Evolutionary conservation across 2,329 filamentous ascomycete species (phyloP).

Genomic region (Apiospora rasikravindrae): DNA sequence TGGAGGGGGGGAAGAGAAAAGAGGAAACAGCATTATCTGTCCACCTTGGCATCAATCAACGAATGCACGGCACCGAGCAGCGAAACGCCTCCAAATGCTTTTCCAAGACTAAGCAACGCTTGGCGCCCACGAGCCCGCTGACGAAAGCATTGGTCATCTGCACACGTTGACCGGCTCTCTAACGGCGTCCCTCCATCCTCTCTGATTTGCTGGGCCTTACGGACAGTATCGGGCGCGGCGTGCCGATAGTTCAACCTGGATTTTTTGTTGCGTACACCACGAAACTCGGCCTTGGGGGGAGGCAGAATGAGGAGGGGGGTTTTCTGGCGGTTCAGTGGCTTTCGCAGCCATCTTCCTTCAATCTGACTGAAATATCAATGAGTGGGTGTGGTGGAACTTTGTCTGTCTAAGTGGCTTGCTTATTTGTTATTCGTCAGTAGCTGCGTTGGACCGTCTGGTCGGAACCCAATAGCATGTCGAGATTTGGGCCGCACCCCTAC

Average conservation of each 20-base stretch:
- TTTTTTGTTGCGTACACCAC: neutral
- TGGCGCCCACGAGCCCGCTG: slow-evolving; percentile 4
- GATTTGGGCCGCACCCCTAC: slow-evolving; percentile 14
- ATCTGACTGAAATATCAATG: neutral
- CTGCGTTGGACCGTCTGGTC: slow-evolving; percentile 18
- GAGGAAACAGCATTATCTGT: neutral
- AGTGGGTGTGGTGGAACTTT: slow-evolving; percentile 14
- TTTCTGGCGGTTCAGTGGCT: neutral
- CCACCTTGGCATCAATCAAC: neutral
- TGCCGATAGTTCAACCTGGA: slow-evolving; percentile 1
- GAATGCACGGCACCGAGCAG: slow-evolving; percentile 6
- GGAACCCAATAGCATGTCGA: slow-evolving; percentile 23
- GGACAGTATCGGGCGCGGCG: neutral
- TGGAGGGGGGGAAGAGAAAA: neutral
- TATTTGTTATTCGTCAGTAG: slow-evolving; percentile 7
- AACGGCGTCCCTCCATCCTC: neutral
- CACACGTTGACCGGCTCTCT: slow-evolving; percentile 13
- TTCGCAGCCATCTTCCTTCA: neutral
- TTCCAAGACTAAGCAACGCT: slow-evolving; percentile 8
- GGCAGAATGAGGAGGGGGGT: neutral
- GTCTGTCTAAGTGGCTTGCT: neutral
- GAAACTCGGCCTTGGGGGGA: neutral
- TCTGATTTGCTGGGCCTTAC: neutral
- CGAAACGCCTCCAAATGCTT: slow-evolving; percentile 1
- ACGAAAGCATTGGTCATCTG: slow-evolving; percentile 20